phyloP scores from a whole-genome alignment of 768 basidiomycete genomes.

The Roridomyces roridus region DNA sequence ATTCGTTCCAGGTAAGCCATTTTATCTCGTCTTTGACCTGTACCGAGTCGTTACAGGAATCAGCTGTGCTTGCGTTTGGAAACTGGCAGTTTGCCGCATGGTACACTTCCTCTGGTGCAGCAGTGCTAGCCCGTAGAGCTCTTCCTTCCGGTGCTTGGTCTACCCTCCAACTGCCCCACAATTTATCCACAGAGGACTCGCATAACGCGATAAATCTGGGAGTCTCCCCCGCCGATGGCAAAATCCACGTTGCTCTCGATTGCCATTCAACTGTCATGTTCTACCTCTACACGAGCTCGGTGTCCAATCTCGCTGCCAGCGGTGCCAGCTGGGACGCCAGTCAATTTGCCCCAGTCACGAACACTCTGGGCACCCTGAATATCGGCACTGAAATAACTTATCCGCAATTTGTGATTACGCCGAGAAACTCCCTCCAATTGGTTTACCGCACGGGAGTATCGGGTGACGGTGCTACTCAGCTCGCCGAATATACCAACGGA shows the following conservation, averaged over 20 bases:
- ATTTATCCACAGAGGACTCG: constrained; percentile 46
- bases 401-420: constrained; percentile 54
- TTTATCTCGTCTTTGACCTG: too few relatives aligned
- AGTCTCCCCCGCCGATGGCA: constrained; percentile 50
- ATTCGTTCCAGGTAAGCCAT: constrained; percentile 59
- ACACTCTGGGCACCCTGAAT: constrained; percentile 46
- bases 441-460: constrained; percentile 55
- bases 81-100: constrained; percentile 51
- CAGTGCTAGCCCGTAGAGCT: constrained; percentile 46
- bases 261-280: constrained; percentile 49
- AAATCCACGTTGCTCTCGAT: constrained; percentile 54
- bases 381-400: constrained; percentile 52
- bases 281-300: constrained; percentile 51
- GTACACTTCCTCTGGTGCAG: constrained; percentile 47
- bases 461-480: constrained; percentile 52
- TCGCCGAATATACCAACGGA: constrained; percentile 50
- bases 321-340: constrained; percentile 50
- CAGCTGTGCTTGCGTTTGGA: constrained; percentile 44
- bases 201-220: constrained; percentile 53
- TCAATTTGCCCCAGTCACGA: constrained; percentile 47
- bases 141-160: constrained; percentile 49
- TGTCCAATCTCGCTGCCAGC: constrained; percentile 44
- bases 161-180: constrained; percentile 49
- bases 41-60: constrained; percentile 53
- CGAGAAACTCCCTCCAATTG: constrained; percentile 53